A percentile compares a stretch with the other conserved stretches of the same genome.
Evolutionary conservation across 176 grass and related monocot species (phyloP).

Genomic region (Areca catechu): DNA sequence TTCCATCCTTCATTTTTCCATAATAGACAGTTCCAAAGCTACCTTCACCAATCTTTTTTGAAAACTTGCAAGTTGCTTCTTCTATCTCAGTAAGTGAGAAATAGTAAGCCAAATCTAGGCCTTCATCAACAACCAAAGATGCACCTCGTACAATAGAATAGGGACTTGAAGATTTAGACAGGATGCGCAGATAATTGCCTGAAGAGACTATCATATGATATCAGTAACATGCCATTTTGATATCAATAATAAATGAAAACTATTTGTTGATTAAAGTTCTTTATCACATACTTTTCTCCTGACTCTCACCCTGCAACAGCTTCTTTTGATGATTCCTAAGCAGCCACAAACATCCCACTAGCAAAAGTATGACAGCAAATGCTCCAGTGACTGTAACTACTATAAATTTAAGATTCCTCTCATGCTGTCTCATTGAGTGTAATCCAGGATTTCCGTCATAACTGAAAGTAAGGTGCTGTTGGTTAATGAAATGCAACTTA

Average conservation of each 20-base stretch:
- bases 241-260: too few species aligned
- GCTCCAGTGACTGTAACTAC: background rate
- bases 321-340: background rate
- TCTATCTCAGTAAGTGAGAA: slow-evolving; percentile 10
- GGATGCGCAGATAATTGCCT: slow-evolving; percentile 4
- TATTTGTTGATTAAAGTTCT: background rate
- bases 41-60: slow-evolving; percentile 7
- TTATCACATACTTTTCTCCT: background rate
- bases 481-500: too few species aligned
- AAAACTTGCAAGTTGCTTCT: slow-evolving; percentile 9
- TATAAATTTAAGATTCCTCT: background rate
- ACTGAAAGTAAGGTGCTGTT: background rate
- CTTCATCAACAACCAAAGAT: slow-evolving; percentile 4
- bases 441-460: background rate
- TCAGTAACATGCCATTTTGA: too few species aligned
- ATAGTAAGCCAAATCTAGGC: slow-evolving; percentile 1
- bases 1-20: slow-evolving; percentile 10
- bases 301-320: background rate
- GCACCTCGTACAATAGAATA: slow-evolving; percentile 3
- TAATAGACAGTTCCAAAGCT: slow-evolving; percentile 7
- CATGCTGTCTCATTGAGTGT: background rate
- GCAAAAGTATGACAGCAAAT: slow-evolving; percentile 1
- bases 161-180: slow-evolving; percentile 5
- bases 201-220: background rate
- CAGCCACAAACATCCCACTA: background rate